Percentiles rank a stretch among this genome's conserved stretches.
Evolutionary conservation across 176 grass and related monocot genomes (phyloP).

Genomic region (Oryza nivara): DNA sequence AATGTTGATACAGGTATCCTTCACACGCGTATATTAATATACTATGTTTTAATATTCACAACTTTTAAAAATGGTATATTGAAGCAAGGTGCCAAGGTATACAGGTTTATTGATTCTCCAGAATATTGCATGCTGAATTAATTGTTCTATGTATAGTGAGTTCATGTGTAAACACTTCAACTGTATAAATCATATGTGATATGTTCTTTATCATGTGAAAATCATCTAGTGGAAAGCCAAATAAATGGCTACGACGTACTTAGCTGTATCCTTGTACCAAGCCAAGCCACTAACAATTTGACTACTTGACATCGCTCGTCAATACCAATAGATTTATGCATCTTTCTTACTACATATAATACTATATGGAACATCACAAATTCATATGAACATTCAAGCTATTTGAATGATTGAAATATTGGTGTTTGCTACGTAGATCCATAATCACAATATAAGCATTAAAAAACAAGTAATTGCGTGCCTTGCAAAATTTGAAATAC

Average conservation of each 20-base stretch:
- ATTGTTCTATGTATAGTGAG: not conserved
- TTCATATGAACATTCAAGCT: not conserved
- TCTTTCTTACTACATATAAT: not conserved
- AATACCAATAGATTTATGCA: not conserved
- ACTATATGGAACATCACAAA: not conserved
- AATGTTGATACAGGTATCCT: not conserved
- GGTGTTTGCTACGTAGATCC: not conserved
- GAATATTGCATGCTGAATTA: not conserved
- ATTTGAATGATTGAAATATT: not conserved
- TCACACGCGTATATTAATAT: not conserved
- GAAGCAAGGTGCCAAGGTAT: not conserved
- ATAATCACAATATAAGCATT: not conserved
- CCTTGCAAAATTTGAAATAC: not conserved
- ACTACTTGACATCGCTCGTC: not conserved
- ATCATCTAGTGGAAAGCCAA: not conserved
- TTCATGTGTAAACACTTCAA: not conserved
- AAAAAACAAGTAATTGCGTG: not conserved
- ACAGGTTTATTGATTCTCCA: too few relatives aligned
- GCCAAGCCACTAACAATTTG: not conserved
- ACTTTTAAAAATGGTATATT: not conserved
- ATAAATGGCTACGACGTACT: too few relatives aligned
- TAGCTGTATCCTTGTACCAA: not conserved
- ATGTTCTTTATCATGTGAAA: not conserved
- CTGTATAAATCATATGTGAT: not conserved
- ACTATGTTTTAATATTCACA: not conserved